Percentiles rank a stretch among this genome's conserved stretches.
These are phyloP conservation scores for Vitis cinerea DNA, from an alignment of 164 flowering plant species.

Conservation along the genomic window DNA sequence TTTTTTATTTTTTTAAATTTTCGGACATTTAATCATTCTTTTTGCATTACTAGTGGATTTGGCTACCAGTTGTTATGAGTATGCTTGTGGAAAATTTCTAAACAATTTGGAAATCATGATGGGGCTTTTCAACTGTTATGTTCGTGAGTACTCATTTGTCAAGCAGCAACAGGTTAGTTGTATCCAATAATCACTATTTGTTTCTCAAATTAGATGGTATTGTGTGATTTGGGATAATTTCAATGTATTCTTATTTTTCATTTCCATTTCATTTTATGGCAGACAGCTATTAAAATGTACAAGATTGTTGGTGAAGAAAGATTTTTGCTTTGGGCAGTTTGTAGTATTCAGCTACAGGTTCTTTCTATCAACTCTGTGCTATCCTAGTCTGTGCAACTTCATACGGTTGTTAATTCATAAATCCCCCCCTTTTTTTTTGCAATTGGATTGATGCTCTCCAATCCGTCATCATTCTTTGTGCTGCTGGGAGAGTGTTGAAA, in stretches of 20 bases:
- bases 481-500: no score
- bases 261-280: slow-evolving; percentile 20
- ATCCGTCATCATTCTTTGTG: no score
- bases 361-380: background rate
- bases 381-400: background rate
- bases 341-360: slow-evolving; percentile 96
- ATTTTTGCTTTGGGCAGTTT: slow-evolving; percentile 96
- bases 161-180: slow-evolving; percentile 90
- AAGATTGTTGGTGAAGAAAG: slow-evolving; percentile 86
- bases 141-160: slow-evolving; percentile 86
- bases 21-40: background rate
- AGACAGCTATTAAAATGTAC: slow-evolving; percentile 98
- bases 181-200: background rate
- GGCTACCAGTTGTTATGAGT: slow-evolving; percentile 89
- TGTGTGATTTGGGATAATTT: background rate
- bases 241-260: slow-evolving; percentile 3
- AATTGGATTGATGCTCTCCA: no score
- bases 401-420: no score
- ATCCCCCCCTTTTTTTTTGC: no score
- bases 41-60: slow-evolving; percentile 61
- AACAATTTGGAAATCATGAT: slow-evolving; percentile 81
- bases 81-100: slow-evolving; percentile 71
- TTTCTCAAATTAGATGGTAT: background rate
- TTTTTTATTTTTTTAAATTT: background rate
- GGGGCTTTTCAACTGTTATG: slow-evolving; percentile 93